Evolutionary conservation across 192 early-diverging fungal species (phyloP).

Genomic region (Backusella macrospora): DNA sequence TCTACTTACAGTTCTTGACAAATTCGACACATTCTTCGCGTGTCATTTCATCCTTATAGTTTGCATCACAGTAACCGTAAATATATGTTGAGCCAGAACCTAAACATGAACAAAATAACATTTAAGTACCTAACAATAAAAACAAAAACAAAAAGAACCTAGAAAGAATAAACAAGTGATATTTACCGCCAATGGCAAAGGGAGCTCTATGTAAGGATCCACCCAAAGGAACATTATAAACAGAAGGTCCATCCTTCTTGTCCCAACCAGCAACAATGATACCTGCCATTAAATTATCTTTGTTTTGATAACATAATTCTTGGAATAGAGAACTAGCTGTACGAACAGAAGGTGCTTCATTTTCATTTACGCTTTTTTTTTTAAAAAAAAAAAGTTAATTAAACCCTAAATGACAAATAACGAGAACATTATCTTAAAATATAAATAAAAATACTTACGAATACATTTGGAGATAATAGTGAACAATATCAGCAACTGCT

Average conservation of each 20-base stretch:
- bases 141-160: neutral
- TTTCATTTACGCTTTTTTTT: conserved; percentile 74
- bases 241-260: conserved; percentile 81
- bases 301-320: conserved; percentile 93
- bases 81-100: conserved; percentile 95
- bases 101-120: conserved; percentile 20
- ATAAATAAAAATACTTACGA: conserved; percentile 53
- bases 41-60: conserved; percentile 79
- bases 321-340: conserved; percentile 92
- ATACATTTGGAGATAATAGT: conserved; percentile 94
- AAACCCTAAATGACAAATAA: neutral
- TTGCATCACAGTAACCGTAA: conserved; percentile 96
- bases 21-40: conserved; percentile 88
- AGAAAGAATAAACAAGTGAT: neutral
- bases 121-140: neutral
- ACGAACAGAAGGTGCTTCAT: conserved; percentile 80
- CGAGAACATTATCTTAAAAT: neutral
- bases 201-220: conserved; percentile 90
- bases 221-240: conserved; percentile 91
- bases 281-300: conserved; percentile 82
- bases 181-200: conserved; percentile 86
- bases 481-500: conserved; percentile 96
- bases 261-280: conserved; percentile 99
- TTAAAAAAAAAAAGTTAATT: neutral
- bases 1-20: conserved; percentile 87